Conservation (phyloP, 2,329 filamentous ascomycete genomes). For the Fusarium compactum region DNA sequence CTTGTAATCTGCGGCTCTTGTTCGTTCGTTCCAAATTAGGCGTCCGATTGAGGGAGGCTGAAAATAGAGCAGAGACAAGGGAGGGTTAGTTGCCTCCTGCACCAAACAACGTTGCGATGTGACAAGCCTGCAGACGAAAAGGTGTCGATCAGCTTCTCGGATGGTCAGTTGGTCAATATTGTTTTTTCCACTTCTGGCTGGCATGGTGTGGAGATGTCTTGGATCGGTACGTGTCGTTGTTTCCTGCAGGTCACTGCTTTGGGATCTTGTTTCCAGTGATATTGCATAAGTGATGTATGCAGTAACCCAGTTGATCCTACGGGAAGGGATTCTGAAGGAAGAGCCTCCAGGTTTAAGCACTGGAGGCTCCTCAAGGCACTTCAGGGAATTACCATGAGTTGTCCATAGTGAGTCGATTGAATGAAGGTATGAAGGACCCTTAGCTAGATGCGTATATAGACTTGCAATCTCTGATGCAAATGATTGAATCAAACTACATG, state of each 20-base stretch:
- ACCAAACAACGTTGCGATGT: neutral
- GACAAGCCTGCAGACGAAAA: too few relatives aligned
- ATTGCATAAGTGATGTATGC: neutral
- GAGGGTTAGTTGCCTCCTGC: neutral
- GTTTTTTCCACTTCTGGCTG: neutral
- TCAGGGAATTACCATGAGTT: neutral
- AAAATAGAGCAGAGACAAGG: neutral
- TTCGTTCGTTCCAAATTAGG: accelerated
- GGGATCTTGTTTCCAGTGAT: neutral
- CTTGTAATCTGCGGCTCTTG: neutral
- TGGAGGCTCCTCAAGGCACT: accelerated
- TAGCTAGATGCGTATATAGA: accelerated
- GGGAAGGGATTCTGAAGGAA: neutral
- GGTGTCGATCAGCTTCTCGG: too few relatives aligned
- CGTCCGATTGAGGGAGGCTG: neutral
- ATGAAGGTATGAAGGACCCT: neutral
- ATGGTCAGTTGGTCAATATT: neutral
- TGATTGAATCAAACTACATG: neutral
- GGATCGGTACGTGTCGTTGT: neutral
- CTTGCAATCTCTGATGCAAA: accelerated
- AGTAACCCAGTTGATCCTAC: neutral
- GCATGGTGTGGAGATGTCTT: neutral
- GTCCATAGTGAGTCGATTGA: neutral
- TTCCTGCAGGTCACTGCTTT: neutral
- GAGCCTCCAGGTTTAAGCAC: accelerated